phyloP scores from a whole-genome alignment of 2,329 filamentous ascomycete genomes.

The Exophiala calicioides region DNA sequence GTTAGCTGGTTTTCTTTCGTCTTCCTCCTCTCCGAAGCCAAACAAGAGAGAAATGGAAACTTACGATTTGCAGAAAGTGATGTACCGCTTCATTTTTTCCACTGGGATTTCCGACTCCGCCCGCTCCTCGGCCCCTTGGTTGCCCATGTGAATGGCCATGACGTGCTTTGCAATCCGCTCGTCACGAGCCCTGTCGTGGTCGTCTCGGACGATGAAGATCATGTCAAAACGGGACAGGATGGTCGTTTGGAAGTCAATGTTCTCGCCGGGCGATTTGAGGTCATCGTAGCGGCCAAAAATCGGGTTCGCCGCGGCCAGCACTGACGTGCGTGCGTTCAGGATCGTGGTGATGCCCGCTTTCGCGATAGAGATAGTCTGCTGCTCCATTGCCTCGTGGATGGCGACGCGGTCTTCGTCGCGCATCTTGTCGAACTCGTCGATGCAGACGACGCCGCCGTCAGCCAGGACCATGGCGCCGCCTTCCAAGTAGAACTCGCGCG shows the following conservation, averaged over 20 bases:
- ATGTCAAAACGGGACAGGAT: constrained; percentile 98
- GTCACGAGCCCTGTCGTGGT: constrained; percentile 85
- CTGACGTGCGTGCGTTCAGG: constrained; percentile 90
- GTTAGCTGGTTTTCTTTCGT: constrained; percentile 13
- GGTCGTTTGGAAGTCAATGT: constrained; percentile 98
- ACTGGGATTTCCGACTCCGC: constrained; percentile 85
- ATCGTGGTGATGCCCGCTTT: constrained; percentile 97
- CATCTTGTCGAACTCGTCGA: constrained; percentile 99
- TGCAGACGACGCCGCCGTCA: constrained; percentile 95
- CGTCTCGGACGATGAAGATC: constrained; percentile 98
- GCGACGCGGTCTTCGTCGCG: constrained; percentile 95
- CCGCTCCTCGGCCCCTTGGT: constrained; percentile 76
- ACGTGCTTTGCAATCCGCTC: constrained; percentile 95
- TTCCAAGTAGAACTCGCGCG: constrained; percentile 95
- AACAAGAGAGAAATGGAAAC: too few species aligned
- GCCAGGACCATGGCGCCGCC: constrained; percentile 98
- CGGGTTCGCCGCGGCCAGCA: constrained; percentile 92
- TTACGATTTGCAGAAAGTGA: constrained; percentile 94
- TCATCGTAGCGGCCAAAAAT: constrained; percentile 98
- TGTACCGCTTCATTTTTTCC: constrained; percentile 96
- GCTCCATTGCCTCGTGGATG: constrained; percentile 99
- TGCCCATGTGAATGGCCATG: constrained; percentile 95
- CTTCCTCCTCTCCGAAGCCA: too few species aligned
- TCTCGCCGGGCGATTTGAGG: constrained; percentile 94
- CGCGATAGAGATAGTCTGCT: constrained; percentile 98